A percentile compares a stretch with the other conserved stretches of the same genome.
phyloP scores from a whole-genome alignment of 257 asterid genomes.

The Solanum commersonii region DNA sequence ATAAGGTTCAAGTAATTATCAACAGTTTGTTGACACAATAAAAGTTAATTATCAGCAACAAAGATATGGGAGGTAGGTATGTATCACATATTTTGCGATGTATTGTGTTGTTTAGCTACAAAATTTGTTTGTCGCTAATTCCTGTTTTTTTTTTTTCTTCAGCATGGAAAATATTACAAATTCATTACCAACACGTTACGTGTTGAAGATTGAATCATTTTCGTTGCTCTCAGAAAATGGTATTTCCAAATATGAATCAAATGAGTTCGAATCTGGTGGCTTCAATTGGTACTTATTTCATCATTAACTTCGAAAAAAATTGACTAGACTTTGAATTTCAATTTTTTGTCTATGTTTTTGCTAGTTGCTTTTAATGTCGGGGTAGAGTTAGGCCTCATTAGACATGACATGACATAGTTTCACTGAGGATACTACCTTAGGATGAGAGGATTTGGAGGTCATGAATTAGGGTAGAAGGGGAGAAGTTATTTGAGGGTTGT shows the following conservation, averaged over 20 bases:
- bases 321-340: too few species aligned
- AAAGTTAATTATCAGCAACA: too few species aligned
- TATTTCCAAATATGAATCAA: background rate
- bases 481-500: too few species aligned
- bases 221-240: background rate
- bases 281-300: background rate
- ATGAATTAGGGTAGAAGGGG: too few species aligned
- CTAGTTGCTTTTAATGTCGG: background rate
- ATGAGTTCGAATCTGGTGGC: background rate
- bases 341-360: background rate
- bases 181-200: background rate
- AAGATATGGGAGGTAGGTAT: too few species aligned
- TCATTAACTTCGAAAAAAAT: too few species aligned
- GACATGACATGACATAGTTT: background rate
- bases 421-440: fast-evolving
- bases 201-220: background rate
- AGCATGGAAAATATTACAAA: too few species aligned
- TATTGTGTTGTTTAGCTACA: background rate
- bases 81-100: too few species aligned
- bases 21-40: background rate
- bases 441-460: background rate
- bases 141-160: too few species aligned
- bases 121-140: too few species aligned
- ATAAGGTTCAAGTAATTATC: background rate
- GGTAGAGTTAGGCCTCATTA: background rate